A percentile compares a stretch with the other conserved stretches of the same genome.
Conservation (phyloP, 495 filamentous ascomycete species). For the Aspergillus kassunensis region DNA sequence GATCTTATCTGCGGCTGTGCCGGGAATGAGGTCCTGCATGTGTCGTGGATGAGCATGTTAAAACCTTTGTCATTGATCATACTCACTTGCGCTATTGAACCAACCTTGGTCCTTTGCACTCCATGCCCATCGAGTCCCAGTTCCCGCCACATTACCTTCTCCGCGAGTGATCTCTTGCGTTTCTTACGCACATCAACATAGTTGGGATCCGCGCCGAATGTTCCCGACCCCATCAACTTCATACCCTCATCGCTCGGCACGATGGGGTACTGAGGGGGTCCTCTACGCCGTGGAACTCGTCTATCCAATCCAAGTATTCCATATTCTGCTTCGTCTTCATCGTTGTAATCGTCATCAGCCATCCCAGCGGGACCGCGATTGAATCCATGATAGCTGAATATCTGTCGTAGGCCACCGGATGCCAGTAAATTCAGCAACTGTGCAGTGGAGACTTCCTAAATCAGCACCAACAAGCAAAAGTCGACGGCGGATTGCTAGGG, state of each 20-base stretch:
- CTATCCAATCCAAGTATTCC: constrained; percentile 22
- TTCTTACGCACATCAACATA: constrained; percentile 46
- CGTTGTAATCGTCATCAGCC: constrained; percentile 16
- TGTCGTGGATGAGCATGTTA: constrained; percentile 6
- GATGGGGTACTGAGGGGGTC: constrained; percentile 58
- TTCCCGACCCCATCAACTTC: constrained; percentile 73
- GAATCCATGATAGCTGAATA: constrained; percentile 35
- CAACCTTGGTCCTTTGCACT: constrained; percentile 51
- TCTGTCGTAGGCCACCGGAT: constrained; percentile 33
- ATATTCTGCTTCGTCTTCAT: constrained; percentile 28
- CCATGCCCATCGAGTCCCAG: constrained; percentile 57
- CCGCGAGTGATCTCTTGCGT: constrained; percentile 58
- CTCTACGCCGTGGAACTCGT: constrained; percentile 16
- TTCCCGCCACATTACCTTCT: constrained; percentile 73
- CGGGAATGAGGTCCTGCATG: constrained; percentile 58
- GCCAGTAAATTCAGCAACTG: constrained; percentile 37
- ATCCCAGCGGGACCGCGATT: constrained; percentile 9
- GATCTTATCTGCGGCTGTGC: constrained; percentile 75
- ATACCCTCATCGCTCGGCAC: constrained; percentile 73
- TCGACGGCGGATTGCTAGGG: not conserved
- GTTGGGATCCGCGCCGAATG: constrained; percentile 63
- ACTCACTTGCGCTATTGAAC: constrained; percentile 62
- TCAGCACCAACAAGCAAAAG: not conserved
- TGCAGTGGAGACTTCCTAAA: constrained; percentile 25
- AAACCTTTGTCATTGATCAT: not conserved